Evolutionary conservation across 768 basidiomycete species (phyloP).

Genomic region (Rhodotorula babjevae): DNA sequence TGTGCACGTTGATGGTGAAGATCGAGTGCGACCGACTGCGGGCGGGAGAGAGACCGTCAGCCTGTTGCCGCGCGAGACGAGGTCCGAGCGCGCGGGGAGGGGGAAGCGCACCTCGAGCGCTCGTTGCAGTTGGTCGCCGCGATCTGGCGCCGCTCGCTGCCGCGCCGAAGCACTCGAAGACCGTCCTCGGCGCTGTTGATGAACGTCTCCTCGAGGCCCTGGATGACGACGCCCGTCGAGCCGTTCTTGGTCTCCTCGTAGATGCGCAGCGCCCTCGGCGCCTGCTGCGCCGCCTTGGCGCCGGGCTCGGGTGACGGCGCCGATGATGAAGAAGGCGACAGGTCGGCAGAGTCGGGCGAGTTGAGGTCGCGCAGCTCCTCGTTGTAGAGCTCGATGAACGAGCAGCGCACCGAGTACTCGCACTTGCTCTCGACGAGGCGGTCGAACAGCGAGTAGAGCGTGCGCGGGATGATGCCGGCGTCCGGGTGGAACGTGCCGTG

Average conservation of each 20-base stretch:
- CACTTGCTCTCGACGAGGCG: conserved; percentile 68
- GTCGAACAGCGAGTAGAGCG: conserved; percentile 82
- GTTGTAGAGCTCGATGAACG: conserved; percentile 93
- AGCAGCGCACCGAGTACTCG: conserved; percentile 89
- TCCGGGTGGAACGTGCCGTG: conserved; percentile 81
- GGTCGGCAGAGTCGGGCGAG: conserved; percentile 57
- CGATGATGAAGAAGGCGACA: neutral
- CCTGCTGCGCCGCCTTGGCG: neutral
- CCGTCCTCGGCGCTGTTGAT: conserved; percentile 81
- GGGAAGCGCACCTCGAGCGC: conserved; percentile 58
- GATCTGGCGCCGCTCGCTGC: conserved; percentile 82
- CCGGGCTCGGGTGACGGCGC: conserved; percentile 1
- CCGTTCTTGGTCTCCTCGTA: conserved; percentile 86
- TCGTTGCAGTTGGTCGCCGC: conserved; percentile 98
- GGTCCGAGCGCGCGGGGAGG: neutral
- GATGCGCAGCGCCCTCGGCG: conserved; percentile 63
- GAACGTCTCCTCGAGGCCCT: conserved; percentile 83
- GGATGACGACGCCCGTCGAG: conserved; percentile 70
- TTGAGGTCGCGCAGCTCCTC: conserved; percentile 90
- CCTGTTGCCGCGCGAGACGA: neutral
- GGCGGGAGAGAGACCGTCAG: neutral
- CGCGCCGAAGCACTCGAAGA: conserved; percentile 75
- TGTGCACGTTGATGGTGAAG: conserved; percentile 91
- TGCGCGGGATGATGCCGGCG: conserved; percentile 94
- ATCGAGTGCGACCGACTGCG: conserved; percentile 87